Evolutionary conservation across 331 rosid species (phyloP).

Genomic region (Acacia concinna): DNA sequence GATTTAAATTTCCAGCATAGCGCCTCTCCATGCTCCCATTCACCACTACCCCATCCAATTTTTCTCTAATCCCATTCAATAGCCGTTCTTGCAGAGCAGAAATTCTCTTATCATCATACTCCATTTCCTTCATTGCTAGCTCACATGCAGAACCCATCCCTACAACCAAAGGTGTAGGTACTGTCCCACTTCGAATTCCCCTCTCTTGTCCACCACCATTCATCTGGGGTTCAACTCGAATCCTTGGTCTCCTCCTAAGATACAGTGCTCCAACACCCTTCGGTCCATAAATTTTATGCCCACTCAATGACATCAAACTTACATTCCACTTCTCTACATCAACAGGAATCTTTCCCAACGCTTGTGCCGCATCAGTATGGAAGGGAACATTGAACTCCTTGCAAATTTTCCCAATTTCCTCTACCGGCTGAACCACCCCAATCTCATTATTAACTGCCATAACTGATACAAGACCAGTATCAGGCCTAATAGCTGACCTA

Average conservation of each 20-base stretch:
- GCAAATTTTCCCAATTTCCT: constrained; percentile 79
- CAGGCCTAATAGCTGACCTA: constrained; percentile 64
- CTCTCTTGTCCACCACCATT: constrained; percentile 97
- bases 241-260: constrained; percentile 76
- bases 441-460: constrained; percentile 96
- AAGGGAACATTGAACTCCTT: constrained; percentile 76
- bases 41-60: constrained; percentile 84
- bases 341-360: constrained; percentile 82
- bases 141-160: constrained; percentile 95
- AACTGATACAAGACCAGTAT: constrained; percentile 87
- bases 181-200: constrained; percentile 88
- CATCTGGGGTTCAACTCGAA: constrained; percentile 95
- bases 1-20: constrained; percentile 72
- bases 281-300: constrained; percentile 82
- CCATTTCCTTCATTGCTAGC: constrained; percentile 80
- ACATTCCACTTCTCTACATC: constrained; percentile 90
- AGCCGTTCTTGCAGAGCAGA: constrained; percentile 56
- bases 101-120: constrained; percentile 73
- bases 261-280: constrained; percentile 93
- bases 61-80: constrained; percentile 57
- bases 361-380: constrained; percentile 96
- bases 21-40: constrained; percentile 90
- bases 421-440: constrained; percentile 75
- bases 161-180: constrained; percentile 82
- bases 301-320: constrained; percentile 88